phyloP scores from a whole-genome alignment of 2,329 filamentous ascomycete genomes.

The Neonectria punicea region DNA sequence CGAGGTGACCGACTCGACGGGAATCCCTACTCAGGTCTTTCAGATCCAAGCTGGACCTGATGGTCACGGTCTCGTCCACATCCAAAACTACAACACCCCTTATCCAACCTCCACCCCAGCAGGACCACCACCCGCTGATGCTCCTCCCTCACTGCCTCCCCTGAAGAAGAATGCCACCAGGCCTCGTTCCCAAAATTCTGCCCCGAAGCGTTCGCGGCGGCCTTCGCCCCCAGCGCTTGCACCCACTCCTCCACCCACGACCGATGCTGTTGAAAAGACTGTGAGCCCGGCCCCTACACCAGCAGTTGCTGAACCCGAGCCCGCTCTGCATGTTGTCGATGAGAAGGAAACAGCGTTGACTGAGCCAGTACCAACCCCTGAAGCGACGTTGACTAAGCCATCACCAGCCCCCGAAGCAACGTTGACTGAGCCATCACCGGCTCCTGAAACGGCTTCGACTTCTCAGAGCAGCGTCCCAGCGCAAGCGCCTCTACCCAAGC shows the following conservation, averaged over 20 bases:
- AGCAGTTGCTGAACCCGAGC: constrained; percentile 20
- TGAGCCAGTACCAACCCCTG: constrained; percentile 30
- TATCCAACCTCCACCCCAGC: constrained; percentile 36
- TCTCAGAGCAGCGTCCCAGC: constrained; percentile 23
- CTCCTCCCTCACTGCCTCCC: constrained; percentile 38
- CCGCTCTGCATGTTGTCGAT: background rate
- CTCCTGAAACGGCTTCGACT: constrained; percentile 28
- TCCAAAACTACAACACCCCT: constrained; percentile 49
- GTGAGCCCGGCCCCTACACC: constrained; percentile 40
- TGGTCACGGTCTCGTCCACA: constrained; percentile 50
- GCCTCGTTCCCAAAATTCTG: constrained; percentile 23
- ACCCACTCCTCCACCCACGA: constrained; percentile 54
- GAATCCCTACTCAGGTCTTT: constrained; percentile 57
- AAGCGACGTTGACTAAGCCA: constrained; percentile 35
- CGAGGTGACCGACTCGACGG: constrained; percentile 49
- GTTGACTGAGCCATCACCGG: constrained; percentile 31
- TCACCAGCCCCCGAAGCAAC: constrained; percentile 29
- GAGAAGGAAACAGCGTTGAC: constrained; percentile 32
- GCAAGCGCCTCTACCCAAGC: constrained; percentile 2
- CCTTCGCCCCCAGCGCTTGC: constrained; percentile 42
- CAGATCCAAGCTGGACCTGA: constrained; percentile 50
- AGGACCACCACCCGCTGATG: constrained; percentile 31
- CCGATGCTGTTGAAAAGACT: constrained; percentile 49
- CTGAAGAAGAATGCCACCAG: constrained; percentile 33
- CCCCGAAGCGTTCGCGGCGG: constrained; percentile 35